Evolutionary conservation across 1,284 basidiomycete species (phyloP).

Genomic region (Rhodotorula sp.): DNA sequence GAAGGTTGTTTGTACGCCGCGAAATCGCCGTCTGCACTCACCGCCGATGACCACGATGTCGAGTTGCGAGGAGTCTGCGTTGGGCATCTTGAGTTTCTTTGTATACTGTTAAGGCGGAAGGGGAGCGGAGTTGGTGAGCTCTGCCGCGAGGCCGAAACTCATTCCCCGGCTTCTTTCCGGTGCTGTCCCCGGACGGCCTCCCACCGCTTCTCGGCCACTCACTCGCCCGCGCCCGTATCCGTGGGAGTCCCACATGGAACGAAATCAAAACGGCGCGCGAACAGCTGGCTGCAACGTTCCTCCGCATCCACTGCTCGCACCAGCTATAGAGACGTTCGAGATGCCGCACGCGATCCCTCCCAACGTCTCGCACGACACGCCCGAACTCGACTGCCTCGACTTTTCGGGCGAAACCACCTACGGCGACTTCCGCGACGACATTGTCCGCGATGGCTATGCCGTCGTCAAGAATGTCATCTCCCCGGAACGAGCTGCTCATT

Average conservation of each 20-base stretch:
- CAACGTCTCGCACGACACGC: conserved; percentile 17
- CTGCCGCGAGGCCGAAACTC: no score
- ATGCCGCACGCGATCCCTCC: conserved; percentile 14
- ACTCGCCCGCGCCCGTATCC: background rate
- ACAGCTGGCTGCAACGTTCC: no score
- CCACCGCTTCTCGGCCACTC: background rate
- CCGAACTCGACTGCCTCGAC: conserved; percentile 22
- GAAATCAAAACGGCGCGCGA: no score
- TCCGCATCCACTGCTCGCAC: no score
- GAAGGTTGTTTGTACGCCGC: background rate
- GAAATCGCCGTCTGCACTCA: background rate
- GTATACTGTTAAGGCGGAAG: background rate
- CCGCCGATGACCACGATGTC: conserved; percentile 41
- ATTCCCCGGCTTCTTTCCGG: no score
- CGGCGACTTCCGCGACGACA: conserved; percentile 20
- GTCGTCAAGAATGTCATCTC: conserved; percentile 48
- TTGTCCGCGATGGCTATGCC: conserved; percentile 43
- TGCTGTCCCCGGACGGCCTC: no score
- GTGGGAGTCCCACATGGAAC: background rate
- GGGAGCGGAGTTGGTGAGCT: background rate
- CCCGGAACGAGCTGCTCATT: conserved; percentile 44
- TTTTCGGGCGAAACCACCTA: conserved; percentile 16
- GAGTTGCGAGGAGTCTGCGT: conserved; percentile 17
- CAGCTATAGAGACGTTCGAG: no score
- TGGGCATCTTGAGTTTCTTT: background rate